A percentile compares a stretch with the other conserved stretches of the same genome.
These are phyloP conservation scores for Typha latifolia DNA, from an alignment of 176 grass and related monocot genomes.

Conservation along the genomic window DNA sequence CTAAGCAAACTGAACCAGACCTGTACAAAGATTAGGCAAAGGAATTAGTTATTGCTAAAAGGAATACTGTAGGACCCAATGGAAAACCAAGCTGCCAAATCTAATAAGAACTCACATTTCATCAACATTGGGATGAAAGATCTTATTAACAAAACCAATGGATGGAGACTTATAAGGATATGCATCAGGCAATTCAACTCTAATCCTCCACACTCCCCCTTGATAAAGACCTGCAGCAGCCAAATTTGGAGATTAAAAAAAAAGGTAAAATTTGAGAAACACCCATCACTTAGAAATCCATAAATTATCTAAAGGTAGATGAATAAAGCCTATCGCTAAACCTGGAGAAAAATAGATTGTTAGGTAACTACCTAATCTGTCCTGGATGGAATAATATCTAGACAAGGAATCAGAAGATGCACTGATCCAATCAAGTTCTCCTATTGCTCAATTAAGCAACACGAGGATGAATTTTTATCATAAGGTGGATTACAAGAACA, in stretches of 20 bases:
- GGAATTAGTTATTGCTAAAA: background rate
- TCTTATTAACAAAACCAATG: slow-evolving; percentile 48
- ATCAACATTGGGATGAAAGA: slow-evolving; percentile 50
- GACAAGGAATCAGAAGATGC: too few relatives aligned
- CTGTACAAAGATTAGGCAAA: slow-evolving; percentile 5
- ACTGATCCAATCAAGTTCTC: too few relatives aligned
- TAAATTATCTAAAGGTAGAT: too few relatives aligned
- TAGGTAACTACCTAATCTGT: too few relatives aligned
- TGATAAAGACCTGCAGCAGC: slow-evolving; percentile 44
- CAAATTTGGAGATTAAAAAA: background rate
- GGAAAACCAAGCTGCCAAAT: background rate
- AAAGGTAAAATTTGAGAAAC: background rate
- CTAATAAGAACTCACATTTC: slow-evolving; percentile 40
- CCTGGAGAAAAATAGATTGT: too few relatives aligned
- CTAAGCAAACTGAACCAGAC: slow-evolving; percentile 45
- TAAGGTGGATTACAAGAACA: too few relatives aligned
- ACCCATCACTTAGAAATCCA: too few relatives aligned
- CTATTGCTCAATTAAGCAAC: too few relatives aligned
- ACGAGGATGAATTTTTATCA: too few relatives aligned
- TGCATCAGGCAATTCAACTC: slow-evolving; percentile 41
- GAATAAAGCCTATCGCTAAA: too few relatives aligned
- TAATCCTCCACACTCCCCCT: slow-evolving; percentile 43
- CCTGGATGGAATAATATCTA: too few relatives aligned
- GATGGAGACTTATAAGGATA: slow-evolving; percentile 63
- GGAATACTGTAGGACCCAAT: background rate